Percentiles rank a stretch among this genome's conserved stretches.
Conservation (phyloP, 164 flowering plant genomes). For the Stephania japonica region DNA sequence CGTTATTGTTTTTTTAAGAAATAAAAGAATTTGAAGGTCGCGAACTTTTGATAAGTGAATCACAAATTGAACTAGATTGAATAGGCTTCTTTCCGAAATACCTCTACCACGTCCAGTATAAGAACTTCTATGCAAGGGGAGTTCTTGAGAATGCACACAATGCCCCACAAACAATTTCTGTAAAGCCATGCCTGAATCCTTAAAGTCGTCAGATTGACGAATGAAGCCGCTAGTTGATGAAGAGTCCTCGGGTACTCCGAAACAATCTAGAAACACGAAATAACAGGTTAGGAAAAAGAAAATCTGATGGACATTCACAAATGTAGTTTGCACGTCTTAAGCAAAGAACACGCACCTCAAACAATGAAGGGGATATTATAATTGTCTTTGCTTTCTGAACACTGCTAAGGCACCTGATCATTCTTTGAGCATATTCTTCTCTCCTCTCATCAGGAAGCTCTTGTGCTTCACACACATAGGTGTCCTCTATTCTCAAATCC, state of each 20-base stretch:
- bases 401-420: slow-evolving; percentile 9
- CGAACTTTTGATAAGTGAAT: too few species aligned
- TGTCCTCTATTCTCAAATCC: slow-evolving; percentile 9
- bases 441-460: not conserved
- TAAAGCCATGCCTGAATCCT: slow-evolving; percentile 6
- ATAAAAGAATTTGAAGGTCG: not conserved
- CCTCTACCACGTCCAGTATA: slow-evolving; percentile 5
- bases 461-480: not conserved
- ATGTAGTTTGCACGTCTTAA: not conserved
- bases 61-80: not conserved
- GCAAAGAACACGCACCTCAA: slow-evolving; percentile 5
- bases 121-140: slow-evolving; percentile 6
- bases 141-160: slow-evolving; percentile 1
- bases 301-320: not conserved
- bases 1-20: too few species aligned
- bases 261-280: slow-evolving; percentile 3
- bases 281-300: not conserved
- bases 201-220: slow-evolving; percentile 2
- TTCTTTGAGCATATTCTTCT: not conserved
- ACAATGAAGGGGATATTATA: slow-evolving; percentile 5
- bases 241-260: slow-evolving; percentile 2
- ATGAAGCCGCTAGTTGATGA: not conserved
- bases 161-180: not conserved
- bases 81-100: not conserved
- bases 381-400: slow-evolving; percentile 1